Evolutionary conservation across 2,329 filamentous ascomycete genomes (phyloP), one percentile per base, ranked within the genome.

Genomic region (Talaromyces sp.): DNA sequence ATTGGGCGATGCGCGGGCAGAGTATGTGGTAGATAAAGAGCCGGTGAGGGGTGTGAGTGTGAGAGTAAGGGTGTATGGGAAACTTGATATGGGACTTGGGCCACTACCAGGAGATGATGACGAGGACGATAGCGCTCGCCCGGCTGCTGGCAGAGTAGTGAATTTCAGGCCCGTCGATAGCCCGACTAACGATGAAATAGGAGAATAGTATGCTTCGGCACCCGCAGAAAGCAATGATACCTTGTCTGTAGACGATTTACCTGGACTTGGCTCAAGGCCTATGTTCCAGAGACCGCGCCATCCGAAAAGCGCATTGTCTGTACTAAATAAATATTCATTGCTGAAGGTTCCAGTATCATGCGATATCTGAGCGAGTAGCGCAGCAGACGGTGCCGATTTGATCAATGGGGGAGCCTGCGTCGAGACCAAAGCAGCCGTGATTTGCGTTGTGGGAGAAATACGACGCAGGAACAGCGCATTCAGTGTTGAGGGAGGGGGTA

Each of bases 31-130:
- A 58, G 89, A 92, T 60, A 99, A 81, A 69, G 90, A 96, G 17
- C 94, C 94, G 84, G 97, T 97, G 51, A 99, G 79, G 3, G 94
- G 94, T 65, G 96, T 97, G 51, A 97, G 75, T 7, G 93, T 97
- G 66, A 97, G 77, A 1, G 94, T 97, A 67, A 96, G 91, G 7
- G 92, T 96, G 66, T 97, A 86, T 2, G 94, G 94, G 54, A 95
- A 95, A 31, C 92, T 92, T 21, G 85, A 85, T 69, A 77, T 76
- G 1, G 74, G 70, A 51, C 66, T 67, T 28, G 59, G 58, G 36
- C 50, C 67, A 25, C 65, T 62, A 40, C 60, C 61, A 19, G 69
- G 62, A 28, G 66, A 63, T 61, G 57, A 33, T 10, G 57, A 51
- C 1, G 53, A 40, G 61, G 57, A 52, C 1, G 53, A 40, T 61